Base-by-base conservation (phyloP, 2,329 filamentous ascomycete species). In the Uncinocarpus reesii region DNA sequence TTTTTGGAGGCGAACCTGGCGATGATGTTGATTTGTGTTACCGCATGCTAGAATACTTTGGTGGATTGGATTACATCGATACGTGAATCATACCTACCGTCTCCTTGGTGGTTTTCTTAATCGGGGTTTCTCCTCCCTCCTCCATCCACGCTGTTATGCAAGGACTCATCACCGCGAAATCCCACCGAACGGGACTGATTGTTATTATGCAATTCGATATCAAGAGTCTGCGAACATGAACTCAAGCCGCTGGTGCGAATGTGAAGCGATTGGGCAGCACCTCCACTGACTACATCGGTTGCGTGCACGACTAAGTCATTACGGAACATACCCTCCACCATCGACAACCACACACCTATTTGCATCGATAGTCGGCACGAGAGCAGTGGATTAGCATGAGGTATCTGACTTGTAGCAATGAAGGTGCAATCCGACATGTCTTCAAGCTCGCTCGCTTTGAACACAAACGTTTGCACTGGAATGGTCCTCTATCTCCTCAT, bases 21-120 rank as follows among this genome's bases (percentile, higher is more conserved):
- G 68, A 70, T 51, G 67, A 71, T 51, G 56, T 65, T 51, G 61
- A 55, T 48, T 63, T 74, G 36, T 72, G 70, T 57, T 68, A 68
- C 56, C 65, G 66, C 48, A 74, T 74, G 71, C 61, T 72, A 51
- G 70, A 72, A 55, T 71, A 69, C 48, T 73, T 73, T 50, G 69
- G 62, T 55, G 67, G 67, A 47, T 65, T 74, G 55, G 70, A 73
- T 53, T 74, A 70, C 58, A 68, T 73, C 52, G 60, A 71, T 49
- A 58, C 61, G 62, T 67, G 55, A 66, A 34, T 8, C 1, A 44
- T 3, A 7, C 16, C 18, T 15, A 1, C 11, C 18, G 16, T 31
- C 3, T 42, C 34, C 43, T 23, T 42, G 47, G 20, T 21, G 15
- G 4, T 26, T 40, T 13, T 40, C 36, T 26, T 5, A 8, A 8